Conservation (phyloP, 2,329 filamentous ascomycete species). For the Colletotrichum euphorbiae region DNA sequence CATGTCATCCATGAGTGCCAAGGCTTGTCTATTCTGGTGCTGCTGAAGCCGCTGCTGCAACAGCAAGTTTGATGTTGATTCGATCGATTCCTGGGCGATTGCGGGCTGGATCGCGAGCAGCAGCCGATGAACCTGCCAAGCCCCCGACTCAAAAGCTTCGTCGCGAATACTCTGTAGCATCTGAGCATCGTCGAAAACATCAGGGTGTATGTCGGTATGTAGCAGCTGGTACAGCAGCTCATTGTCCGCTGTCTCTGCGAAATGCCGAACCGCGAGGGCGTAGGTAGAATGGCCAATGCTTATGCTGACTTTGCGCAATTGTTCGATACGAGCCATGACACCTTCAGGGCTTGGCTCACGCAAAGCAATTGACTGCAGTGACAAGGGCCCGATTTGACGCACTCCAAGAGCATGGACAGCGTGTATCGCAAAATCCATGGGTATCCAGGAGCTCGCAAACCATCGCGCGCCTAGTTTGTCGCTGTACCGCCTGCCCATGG, state of each 20-base stretch:
- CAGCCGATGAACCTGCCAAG: conserved; percentile 57
- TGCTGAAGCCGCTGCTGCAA: conserved; percentile 46
- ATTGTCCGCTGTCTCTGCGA: conserved; percentile 69
- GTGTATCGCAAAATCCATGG: conserved; percentile 77
- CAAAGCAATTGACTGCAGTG: conserved; percentile 80
- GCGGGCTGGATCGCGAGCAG: conserved; percentile 58
- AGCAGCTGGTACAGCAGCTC: conserved; percentile 59
- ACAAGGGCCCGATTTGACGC: conserved; percentile 77
- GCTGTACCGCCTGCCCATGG: conserved; percentile 63
- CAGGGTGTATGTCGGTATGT: conserved; percentile 64
- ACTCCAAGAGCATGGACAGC: conserved; percentile 78
- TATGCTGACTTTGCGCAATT: conserved; percentile 73
- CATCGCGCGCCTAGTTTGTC: conserved; percentile 82
- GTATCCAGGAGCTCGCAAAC: conserved; percentile 80
- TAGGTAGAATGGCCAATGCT: conserved; percentile 72
- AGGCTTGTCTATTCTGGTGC: conserved; percentile 44
- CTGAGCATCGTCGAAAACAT: conserved; percentile 63
- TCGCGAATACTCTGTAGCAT: conserved; percentile 55
- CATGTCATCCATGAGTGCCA: conserved; percentile 54
- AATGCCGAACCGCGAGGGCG: conserved; percentile 71
- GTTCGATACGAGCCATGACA: conserved; percentile 69
- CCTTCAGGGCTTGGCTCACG: conserved; percentile 68
- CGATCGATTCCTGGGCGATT: conserved; percentile 46
- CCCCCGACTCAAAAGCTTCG: conserved; percentile 49
- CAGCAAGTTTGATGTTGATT: conserved; percentile 49